A percentile compares a stretch with the other conserved stretches of the same genome.
phyloP scores from a whole-genome alignment of 805 yeast genomes.

The Kockiozyma suomiensis region DNA sequence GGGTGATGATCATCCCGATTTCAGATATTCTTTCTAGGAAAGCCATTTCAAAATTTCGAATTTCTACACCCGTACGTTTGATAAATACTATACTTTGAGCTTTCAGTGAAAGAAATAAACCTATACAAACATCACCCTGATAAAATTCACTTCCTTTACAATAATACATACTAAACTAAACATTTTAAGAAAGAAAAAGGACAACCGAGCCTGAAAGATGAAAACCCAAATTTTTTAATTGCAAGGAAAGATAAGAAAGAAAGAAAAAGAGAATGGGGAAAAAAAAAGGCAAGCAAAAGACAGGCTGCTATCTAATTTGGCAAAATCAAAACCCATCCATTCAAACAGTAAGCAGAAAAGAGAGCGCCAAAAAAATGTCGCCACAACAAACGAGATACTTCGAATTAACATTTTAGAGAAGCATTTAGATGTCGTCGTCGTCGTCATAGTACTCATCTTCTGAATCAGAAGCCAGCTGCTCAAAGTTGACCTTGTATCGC shows the following conservation, averaged over 20 bases:
- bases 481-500: constrained; percentile 96
- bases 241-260: not conserved
- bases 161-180: not conserved
- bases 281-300: not conserved
- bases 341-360: not conserved
- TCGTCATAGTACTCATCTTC: constrained; percentile 88
- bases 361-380: not conserved
- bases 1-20: constrained; percentile 16
- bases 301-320: not conserved
- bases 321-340: constrained; percentile 1
- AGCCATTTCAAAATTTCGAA: too few relatives aligned
- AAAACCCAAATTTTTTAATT: not conserved
- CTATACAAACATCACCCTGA: too few relatives aligned
- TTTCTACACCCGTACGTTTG: not conserved
- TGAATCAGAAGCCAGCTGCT: constrained; percentile 84
- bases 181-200: not conserved
- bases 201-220: not conserved
- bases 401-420: too few relatives aligned
- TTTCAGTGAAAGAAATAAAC: too few relatives aligned
- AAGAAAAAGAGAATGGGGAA: not conserved
- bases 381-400: not conserved
- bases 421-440: constrained; percentile 11
- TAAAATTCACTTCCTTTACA: too few relatives aligned
- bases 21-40: constrained; percentile 3
- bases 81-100: too few relatives aligned